These are phyloP conservation scores for Epichloe baconii DNA, from an alignment of 2,329 filamentous ascomycete species.

Conservation along the genomic window DNA sequence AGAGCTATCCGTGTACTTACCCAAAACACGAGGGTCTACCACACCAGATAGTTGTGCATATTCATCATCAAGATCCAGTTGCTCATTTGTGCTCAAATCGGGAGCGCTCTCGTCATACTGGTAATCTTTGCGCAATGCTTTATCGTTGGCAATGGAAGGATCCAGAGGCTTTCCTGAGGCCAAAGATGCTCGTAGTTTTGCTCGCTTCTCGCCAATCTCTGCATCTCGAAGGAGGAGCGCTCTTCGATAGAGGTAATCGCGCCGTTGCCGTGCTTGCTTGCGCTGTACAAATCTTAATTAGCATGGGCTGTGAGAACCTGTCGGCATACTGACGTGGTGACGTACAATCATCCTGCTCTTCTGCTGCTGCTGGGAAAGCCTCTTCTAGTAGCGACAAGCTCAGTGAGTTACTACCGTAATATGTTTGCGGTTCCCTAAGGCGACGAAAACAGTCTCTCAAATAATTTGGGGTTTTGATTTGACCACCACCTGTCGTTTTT, in stretches of 20 bases:
- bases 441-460: background rate
- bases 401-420: background rate
- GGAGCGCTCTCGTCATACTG: slow-evolving; percentile 80
- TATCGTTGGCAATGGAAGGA: slow-evolving; percentile 74
- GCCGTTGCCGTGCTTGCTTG: slow-evolving; percentile 28
- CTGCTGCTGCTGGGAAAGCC: background rate
- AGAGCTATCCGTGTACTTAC: slow-evolving; percentile 48
- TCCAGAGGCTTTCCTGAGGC: slow-evolving; percentile 82
- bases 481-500: background rate
- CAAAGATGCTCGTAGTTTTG: slow-evolving; percentile 73
- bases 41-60: slow-evolving; percentile 86
- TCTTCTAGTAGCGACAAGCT: too few relatives aligned
- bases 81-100: slow-evolving; percentile 53
- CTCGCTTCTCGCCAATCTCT: slow-evolving; percentile 82
- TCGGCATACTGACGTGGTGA: background rate
- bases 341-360: slow-evolving; percentile 6
- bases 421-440: background rate
- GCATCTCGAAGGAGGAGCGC: slow-evolving; percentile 81
- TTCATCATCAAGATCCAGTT: slow-evolving; percentile 73
- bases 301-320: background rate
- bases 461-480: background rate
- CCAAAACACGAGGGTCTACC: slow-evolving; percentile 70
- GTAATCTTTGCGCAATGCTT: slow-evolving; percentile 70
- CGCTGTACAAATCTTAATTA: slow-evolving; percentile 11
- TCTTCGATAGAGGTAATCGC: slow-evolving; percentile 67